These are phyloP conservation scores for Termitomyces sp. DNA, from an alignment of 768 basidiomycete genomes.

Conservation along the genomic window DNA sequence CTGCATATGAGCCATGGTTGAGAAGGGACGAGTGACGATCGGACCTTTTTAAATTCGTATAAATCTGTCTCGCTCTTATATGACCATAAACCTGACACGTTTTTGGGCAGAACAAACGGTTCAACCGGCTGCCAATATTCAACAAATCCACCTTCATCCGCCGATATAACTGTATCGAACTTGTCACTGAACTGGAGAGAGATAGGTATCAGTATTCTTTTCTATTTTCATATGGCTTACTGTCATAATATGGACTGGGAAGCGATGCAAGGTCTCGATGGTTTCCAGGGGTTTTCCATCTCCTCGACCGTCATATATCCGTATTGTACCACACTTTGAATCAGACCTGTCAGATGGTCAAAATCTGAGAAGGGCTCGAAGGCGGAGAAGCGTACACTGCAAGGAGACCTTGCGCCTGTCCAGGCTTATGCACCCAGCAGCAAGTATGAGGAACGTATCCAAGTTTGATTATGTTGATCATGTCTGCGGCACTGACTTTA, in stretches of 20 bases:
- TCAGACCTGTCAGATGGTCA: conserved; percentile 59
- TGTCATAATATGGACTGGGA: conserved; percentile 87
- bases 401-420: conserved; percentile 81
- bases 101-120: conserved; percentile 80
- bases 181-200: conserved; percentile 75
- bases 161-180: conserved; percentile 89
- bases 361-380: conserved; percentile 7
- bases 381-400: conserved; percentile 59
- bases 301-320: conserved; percentile 91
- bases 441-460: conserved; percentile 82
- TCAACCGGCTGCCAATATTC: conserved; percentile 95
- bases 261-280: conserved; percentile 74
- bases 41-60: conserved; percentile 97
- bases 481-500: conserved; percentile 49
- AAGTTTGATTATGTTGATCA: conserved; percentile 97
- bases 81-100: conserved; percentile 77
- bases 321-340: conserved; percentile 62
- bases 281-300: conserved; percentile 72
- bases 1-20: neutral
- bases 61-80: conserved; percentile 90
- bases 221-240: conserved; percentile 38
- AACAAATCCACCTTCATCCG: conserved; percentile 90
- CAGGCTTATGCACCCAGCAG: conserved; percentile 92
- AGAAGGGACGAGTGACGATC: neutral
- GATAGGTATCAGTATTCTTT: neutral